Evolutionary conservation across 106 monocot genomes (phyloP).

Genomic region (Acorus gramineus): DNA sequence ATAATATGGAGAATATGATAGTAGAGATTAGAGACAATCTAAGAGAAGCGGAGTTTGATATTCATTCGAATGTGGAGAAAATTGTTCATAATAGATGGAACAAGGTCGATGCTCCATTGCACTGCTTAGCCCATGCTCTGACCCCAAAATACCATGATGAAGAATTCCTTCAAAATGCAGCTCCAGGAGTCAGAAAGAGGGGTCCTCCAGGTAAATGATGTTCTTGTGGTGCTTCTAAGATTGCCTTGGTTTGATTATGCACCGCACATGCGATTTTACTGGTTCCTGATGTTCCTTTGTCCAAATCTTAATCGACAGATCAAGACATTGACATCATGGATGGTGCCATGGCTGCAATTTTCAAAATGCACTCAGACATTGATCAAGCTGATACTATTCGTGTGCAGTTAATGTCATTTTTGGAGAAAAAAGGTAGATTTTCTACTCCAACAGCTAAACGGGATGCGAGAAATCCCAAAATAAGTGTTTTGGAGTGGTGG

Average conservation of each 20-base stretch:
- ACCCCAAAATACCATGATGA: constrained; percentile 50
- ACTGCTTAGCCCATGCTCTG: constrained; percentile 42
- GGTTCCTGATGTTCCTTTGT: background rate
- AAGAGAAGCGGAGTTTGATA: constrained; percentile 14
- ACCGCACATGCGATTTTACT: background rate
- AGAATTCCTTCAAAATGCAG: constrained; percentile 32
- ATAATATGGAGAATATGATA: constrained; percentile 50
- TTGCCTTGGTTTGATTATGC: background rate
- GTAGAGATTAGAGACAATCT: constrained; percentile 43
- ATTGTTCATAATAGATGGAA: constrained; percentile 24
- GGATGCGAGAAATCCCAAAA: constrained; percentile 47
- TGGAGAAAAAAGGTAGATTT: constrained; percentile 47
- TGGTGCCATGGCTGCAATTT: constrained; percentile 27
- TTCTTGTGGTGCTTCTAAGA: background rate
- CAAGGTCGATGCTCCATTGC: constrained; percentile 26
- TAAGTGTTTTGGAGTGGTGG: constrained; percentile 48
- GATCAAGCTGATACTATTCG: constrained; percentile 30
- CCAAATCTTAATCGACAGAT: constrained; percentile 16
- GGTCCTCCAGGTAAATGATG: constrained; percentile 29
- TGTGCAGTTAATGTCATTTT: constrained; percentile 35
- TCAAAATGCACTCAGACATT: constrained; percentile 24
- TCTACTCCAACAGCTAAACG: constrained; percentile 41
- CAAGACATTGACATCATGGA: constrained; percentile 42
- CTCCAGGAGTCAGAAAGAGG: constrained; percentile 27
- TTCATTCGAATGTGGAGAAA: constrained; percentile 15